Conservation (phyloP, 1,284 basidiomycete species). For the Ceratobasidium sp. region DNA sequence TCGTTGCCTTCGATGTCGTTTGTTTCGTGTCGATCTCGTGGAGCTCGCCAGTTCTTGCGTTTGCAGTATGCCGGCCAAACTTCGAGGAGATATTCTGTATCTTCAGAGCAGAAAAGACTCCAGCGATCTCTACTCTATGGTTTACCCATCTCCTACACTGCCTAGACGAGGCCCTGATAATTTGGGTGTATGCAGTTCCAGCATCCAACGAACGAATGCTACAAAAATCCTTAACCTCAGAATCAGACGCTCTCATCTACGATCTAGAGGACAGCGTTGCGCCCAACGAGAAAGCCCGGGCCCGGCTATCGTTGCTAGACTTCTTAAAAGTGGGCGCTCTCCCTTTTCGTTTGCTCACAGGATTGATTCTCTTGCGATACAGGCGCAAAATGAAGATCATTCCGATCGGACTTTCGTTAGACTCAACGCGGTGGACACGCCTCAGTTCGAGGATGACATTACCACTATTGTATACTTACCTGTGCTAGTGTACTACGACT, state of each 20-base stretch:
- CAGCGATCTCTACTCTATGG: slow-evolving; percentile 40
- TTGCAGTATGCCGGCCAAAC: too few relatives aligned
- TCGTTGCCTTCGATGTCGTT: too few relatives aligned
- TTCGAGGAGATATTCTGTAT: neutral
- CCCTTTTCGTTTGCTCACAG: neutral
- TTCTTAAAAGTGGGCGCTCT: slow-evolving; percentile 67
- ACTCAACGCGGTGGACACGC: slow-evolving; percentile 80
- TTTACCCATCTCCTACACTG: neutral
- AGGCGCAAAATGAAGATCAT: slow-evolving; percentile 52
- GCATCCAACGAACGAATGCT: slow-evolving; percentile 85
- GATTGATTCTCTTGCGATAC: neutral
- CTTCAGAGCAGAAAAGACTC: neutral
- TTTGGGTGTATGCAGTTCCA: slow-evolving; percentile 66
- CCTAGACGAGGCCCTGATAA: neutral
- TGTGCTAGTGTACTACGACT: slow-evolving; percentile 11
- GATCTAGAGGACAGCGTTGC: slow-evolving; percentile 89
- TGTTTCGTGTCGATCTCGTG: too few relatives aligned
- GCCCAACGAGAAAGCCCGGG: slow-evolving; percentile 73
- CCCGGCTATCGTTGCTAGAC: slow-evolving; percentile 68
- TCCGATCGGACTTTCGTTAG: slow-evolving; percentile 76
- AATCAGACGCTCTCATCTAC: slow-evolving; percentile 84
- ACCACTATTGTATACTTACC: slow-evolving; percentile 68
- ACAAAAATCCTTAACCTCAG: slow-evolving; percentile 74
- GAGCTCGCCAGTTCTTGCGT: too few relatives aligned
- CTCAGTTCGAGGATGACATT: slow-evolving; percentile 80